Evolutionary conservation across 73 alveolate species (phyloP).

Genomic region (Loxodes magnus): DNA sequence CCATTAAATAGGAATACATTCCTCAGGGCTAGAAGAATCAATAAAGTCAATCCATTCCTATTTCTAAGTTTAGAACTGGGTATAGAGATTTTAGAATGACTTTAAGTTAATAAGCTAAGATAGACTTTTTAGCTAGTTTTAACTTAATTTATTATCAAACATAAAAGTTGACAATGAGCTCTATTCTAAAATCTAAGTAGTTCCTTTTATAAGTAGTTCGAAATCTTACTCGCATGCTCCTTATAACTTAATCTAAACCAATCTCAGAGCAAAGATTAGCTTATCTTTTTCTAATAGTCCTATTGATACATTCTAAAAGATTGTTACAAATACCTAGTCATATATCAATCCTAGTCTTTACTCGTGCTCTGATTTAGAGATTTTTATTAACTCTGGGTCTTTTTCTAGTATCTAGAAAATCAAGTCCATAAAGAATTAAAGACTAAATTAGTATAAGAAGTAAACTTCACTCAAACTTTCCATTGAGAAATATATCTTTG

Average conservation of each 20-base stretch:
- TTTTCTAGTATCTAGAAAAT: conserved; percentile 46
- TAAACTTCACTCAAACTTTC: conserved; percentile 73
- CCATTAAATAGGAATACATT: conserved; percentile 66
- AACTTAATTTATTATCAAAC: too few relatives aligned
- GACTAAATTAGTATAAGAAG: conserved; percentile 81
- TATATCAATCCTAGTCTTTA: conserved; percentile 70
- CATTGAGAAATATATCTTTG: conserved; percentile 89
- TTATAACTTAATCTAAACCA: conserved; percentile 83
- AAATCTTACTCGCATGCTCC: conserved; percentile 64
- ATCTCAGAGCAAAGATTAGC: conserved; percentile 78
- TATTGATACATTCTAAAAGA: conserved; percentile 69
- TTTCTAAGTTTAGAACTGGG: conserved; percentile 52
- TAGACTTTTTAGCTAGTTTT: too few relatives aligned
- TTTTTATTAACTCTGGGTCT: conserved; percentile 43
- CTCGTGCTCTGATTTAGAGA: conserved; percentile 44
- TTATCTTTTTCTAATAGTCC: conserved; percentile 79
- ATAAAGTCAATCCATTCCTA: conserved; percentile 64
- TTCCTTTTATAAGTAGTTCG: conserved; percentile 50
- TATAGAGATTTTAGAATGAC: conserved; percentile 46
- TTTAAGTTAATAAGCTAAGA: too few relatives aligned
- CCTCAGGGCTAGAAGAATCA: conserved; percentile 79
- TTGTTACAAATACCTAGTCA: conserved; percentile 64
- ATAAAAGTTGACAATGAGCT: too few relatives aligned
- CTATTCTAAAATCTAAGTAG: conserved; percentile 35
- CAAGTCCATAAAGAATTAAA: conserved; percentile 75